These are phyloP conservation scores for Penicillium thymicola DNA, from an alignment of 2,329 filamentous ascomycete species.

Conservation along the genomic window DNA sequence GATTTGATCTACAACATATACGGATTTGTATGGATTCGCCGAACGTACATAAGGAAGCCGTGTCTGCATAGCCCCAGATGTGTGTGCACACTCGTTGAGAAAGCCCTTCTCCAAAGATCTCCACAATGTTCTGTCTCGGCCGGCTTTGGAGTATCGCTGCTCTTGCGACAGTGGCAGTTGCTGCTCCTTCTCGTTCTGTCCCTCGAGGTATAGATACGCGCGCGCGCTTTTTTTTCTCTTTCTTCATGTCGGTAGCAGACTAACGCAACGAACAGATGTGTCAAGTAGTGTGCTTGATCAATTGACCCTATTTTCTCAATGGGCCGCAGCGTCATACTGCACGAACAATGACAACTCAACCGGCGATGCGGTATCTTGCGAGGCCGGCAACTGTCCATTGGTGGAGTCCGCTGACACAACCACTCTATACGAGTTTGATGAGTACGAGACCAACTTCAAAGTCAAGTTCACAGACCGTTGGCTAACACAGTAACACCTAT, in stretches of 20 bases:
- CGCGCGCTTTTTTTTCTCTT: neutral
- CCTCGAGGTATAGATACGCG: constrained; percentile 23
- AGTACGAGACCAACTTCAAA: constrained; percentile 34
- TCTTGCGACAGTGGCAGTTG: constrained; percentile 14
- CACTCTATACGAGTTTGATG: constrained; percentile 49
- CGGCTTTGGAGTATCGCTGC: constrained; percentile 12
- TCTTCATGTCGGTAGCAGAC: neutral
- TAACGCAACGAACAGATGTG: constrained; percentile 30
- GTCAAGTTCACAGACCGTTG: neutral
- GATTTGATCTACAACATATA: neutral
- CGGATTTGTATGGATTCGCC: neutral
- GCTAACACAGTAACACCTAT: neutral
- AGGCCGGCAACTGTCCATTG: constrained; percentile 46
- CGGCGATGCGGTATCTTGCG: constrained; percentile 45
- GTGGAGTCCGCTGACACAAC: constrained; percentile 48
- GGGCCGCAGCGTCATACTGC: constrained; percentile 54
- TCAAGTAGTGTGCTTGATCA: constrained; percentile 40
- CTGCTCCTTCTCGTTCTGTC: constrained; percentile 20
- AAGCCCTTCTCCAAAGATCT: neutral
- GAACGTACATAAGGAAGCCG: constrained; percentile 1
- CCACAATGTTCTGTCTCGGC: constrained; percentile 6
- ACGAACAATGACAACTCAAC: constrained; percentile 46
- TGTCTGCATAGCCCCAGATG: neutral
- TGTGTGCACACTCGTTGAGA: neutral
- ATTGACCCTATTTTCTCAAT: constrained; percentile 50